Percentiles rank a stretch among this genome's conserved stretches.
Conservation (phyloP, 768 basidiomycete genomes). For the Pisolithus orientalis region DNA sequence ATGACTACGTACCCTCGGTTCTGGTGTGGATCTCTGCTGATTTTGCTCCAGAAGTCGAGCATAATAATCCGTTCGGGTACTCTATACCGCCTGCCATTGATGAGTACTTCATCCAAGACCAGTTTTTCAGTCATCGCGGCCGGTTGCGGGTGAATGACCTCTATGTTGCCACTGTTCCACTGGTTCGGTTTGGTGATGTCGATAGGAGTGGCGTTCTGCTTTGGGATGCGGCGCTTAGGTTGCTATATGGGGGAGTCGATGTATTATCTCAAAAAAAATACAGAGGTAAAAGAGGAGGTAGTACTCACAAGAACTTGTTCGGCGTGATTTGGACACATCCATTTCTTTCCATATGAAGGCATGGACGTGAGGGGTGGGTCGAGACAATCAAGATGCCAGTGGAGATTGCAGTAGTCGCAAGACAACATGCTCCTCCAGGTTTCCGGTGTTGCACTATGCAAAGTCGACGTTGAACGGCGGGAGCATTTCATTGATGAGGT, state of each 20-base stretch:
- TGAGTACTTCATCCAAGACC: constrained; percentile 74
- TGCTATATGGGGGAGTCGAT: constrained; percentile 39
- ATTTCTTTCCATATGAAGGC: constrained; percentile 85
- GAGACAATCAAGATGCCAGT: constrained; percentile 97
- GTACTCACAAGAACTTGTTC: constrained; percentile 73
- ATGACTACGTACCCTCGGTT: constrained; percentile 34
- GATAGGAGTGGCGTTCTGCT: constrained; percentile 58
- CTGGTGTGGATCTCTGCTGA: constrained; percentile 40
- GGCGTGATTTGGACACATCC: constrained; percentile 99
- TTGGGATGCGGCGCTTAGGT: constrained; percentile 75
- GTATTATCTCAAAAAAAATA: constrained; percentile 1
- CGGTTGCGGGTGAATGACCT: constrained; percentile 68
- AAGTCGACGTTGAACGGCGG: constrained; percentile 39
- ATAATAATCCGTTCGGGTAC: constrained; percentile 89
- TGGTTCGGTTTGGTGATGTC: constrained; percentile 69
- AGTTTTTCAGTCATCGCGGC: constrained; percentile 42
- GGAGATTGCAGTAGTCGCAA: constrained; percentile 90
- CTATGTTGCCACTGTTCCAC: constrained; percentile 90
- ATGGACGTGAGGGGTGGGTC: constrained; percentile 83
- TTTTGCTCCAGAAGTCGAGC: constrained; percentile 93
- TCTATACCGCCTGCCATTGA: constrained; percentile 85
- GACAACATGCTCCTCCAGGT: constrained; percentile 75
- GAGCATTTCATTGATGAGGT: constrained; percentile 50
- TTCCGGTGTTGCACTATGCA: constrained; percentile 39
- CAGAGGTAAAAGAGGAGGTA: background rate